These are phyloP conservation scores for Aspergillus alliaceus DNA, from an alignment of 2,329 filamentous ascomycete species.

Conservation along the genomic window DNA sequence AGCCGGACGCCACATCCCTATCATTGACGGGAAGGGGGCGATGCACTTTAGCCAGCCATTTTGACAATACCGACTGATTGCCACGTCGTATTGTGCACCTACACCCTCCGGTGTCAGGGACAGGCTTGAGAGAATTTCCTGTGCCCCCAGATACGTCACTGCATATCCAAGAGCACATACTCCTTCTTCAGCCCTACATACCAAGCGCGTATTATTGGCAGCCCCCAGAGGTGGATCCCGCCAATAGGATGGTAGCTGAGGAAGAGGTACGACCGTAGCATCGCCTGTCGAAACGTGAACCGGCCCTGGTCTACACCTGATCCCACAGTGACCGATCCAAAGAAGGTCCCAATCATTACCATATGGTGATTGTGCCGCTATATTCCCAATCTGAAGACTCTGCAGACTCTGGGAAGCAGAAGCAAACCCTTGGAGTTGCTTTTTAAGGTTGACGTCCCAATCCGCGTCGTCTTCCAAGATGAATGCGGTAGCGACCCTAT, in stretches of 20 bases:
- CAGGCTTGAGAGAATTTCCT: conserved; percentile 19
- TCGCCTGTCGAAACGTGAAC: conserved; percentile 16
- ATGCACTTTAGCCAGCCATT: conserved; percentile 21
- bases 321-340: conserved; percentile 26
- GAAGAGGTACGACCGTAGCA: conserved; percentile 14
- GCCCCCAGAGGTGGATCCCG: conserved; percentile 16
- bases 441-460: conserved; percentile 16
- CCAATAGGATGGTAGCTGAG: conserved; percentile 23
- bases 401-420: not conserved
- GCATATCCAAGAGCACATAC: conserved; percentile 23
- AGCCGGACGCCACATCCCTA: conserved; percentile 13
- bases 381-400: conserved; percentile 1
- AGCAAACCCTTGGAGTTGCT: conserved; percentile 14
- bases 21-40: conserved; percentile 17
- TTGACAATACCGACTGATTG: conserved; percentile 21
- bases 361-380: conserved; percentile 6
- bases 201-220: conserved; percentile 14
- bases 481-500: conserved; percentile 15
- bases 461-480: conserved; percentile 21
- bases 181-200: conserved; percentile 13
- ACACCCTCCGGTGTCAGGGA: conserved; percentile 19
- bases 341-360: conserved; percentile 23
- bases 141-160: conserved; percentile 20
- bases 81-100: conserved; percentile 23
- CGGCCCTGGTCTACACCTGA: conserved; percentile 16